Base-by-base conservation (phyloP, 2,329 filamentous ascomycete genomes). In the Exophiala sp. region DNA sequence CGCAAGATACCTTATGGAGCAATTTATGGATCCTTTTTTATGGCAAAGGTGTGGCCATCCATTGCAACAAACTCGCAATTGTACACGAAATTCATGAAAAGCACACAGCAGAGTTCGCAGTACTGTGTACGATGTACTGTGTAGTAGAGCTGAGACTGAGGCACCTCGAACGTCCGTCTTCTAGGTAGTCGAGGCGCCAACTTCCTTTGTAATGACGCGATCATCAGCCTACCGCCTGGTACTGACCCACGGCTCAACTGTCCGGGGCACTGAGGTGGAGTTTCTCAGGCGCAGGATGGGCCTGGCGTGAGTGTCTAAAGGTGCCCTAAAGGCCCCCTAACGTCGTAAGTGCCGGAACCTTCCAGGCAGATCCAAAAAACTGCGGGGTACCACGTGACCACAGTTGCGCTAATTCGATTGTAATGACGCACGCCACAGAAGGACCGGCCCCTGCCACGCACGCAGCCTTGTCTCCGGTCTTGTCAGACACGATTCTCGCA, bases 161-260 rank as follows among this genome's bases (percentile, higher is more conserved):
- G n/a, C n/a, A n/a, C n/a, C n/a, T n/a, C n/a, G n/a, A n/a, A n/a
- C n/a, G n/a, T n/a, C n/a, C n/a, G n/a, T n/a, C n/a, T n/a, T n/a
- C n/a, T n/a, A n/a, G n/a, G n/a, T n/a, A n/a, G n/a, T n/a, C n/a
- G n/a, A n/a, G n/a, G n/a, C n/a, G n/a, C n/a, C n/a, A n/a, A n/a
- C n/a, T n/a, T n/a, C n/a, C n/a, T n/a, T 37, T 37, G 34, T 37
- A 37, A 37, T 37, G 34, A 37, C 34, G 34, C 16, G 34, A 37
- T n/a, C 9, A 6, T 8, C 24, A 27, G 24, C 5, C 24, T 10
- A 16, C 30, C 30, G 13, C 6, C 14, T 34, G 30, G 6, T 5
- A 13, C 8, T 34, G 14, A 11, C 11, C 30, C 30, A 8, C 30
- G 30, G 30, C 10, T 34, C 30, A 34, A 34, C n/a, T n/a, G n/a